These are phyloP conservation scores for Alternaria gansuensis DNA, from an alignment of 2,329 filamentous ascomycete genomes.

Conservation along the genomic window DNA sequence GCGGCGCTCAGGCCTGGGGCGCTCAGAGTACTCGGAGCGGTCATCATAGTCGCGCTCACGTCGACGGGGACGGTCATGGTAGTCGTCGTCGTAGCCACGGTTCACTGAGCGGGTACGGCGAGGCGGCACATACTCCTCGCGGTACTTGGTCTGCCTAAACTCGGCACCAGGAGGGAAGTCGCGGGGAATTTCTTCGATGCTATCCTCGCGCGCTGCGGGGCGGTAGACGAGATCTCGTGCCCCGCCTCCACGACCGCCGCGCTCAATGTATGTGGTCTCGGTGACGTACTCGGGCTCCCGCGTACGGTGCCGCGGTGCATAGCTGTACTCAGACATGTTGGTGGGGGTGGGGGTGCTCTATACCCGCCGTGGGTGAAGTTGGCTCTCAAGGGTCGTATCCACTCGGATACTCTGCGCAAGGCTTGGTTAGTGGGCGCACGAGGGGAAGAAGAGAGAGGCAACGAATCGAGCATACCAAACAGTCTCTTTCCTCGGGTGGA, in stretches of 20 bases:
- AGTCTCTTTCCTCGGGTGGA: slow-evolving; percentile 13
- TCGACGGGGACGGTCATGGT: slow-evolving; percentile 50
- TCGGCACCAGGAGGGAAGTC: slow-evolving; percentile 77
- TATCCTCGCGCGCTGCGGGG: slow-evolving; percentile 69
- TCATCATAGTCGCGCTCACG: slow-evolving; percentile 60
- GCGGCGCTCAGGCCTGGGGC: slow-evolving; percentile 58
- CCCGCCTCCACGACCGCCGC: slow-evolving; percentile 56
- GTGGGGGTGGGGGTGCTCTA: slow-evolving; percentile 53
- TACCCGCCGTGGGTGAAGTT: slow-evolving; percentile 23
- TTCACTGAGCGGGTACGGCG: slow-evolving; percentile 73
- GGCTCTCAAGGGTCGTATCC: slow-evolving; percentile 19
- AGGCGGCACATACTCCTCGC: slow-evolving; percentile 61
- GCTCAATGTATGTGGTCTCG: slow-evolving; percentile 62
- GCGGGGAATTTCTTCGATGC: slow-evolving; percentile 83
- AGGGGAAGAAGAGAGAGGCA: slow-evolving; percentile 6
- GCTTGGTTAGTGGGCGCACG: slow-evolving; percentile 28
- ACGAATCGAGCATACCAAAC: slow-evolving; percentile 34
- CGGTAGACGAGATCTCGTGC: slow-evolving; percentile 61
- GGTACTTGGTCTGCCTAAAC: slow-evolving; percentile 57
- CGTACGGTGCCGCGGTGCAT: slow-evolving; percentile 59
- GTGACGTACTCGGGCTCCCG: slow-evolving; percentile 61
- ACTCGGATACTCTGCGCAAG: slow-evolving; percentile 27
- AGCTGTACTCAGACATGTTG: slow-evolving; percentile 61
- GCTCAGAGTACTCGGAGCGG: slow-evolving; percentile 56
- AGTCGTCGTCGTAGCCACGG: slow-evolving; percentile 65